Base-by-base conservation (phyloP, 2,329 filamentous ascomycete genomes). In the Plectosphaerella sp. region DNA sequence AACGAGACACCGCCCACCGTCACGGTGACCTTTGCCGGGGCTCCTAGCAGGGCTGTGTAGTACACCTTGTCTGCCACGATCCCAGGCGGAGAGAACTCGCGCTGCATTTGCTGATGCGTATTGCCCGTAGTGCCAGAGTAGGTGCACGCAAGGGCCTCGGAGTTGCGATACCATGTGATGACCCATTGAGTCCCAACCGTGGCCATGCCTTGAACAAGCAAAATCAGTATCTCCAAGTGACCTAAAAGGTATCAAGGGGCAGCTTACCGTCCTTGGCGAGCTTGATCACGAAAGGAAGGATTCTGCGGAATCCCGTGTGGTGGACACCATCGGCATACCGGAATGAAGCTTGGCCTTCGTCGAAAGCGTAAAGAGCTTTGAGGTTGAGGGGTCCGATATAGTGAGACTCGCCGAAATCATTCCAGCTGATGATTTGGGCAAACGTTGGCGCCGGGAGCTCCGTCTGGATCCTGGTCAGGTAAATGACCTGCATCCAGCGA, bases 321-420 rank as follows among this genome's bases (percentile, higher is more conserved):
- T 73, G 71, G 64, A 76, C 72, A 53, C 69, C 67, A 14, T 69
- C 53, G 39, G 75, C 76, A 57, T 80, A 83, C 55, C 67, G 64
- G 51, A 67, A 72, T 49, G 39, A 52, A 9, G 35, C 53, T 18
- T 49, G 52, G 8, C 54, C 54, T 16, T 47, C 50, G 14, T 50
- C 54, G 15, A 56, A 56, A 8, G 71, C 59, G 56, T 24, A 39
- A 5, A 42, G 37, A 2, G 46, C 46, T 10, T 51, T 65, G 58
- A 49, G 49, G 10, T 65, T 66, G 14, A 79, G 61, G 1, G 76
- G 78, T 1, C 74, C 76, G 16, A 80, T 69, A 58, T 82, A 80
- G 57, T 82, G 79, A 15, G 72, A 77, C 59, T 82, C 79, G 36
- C 79, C 79, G 47, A 76, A 81, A 59, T 82, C 70, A 48, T 72